These are phyloP conservation scores for Rosa chinensis DNA, from an alignment of 306 rosid genomes.

Conservation along the genomic window DNA sequence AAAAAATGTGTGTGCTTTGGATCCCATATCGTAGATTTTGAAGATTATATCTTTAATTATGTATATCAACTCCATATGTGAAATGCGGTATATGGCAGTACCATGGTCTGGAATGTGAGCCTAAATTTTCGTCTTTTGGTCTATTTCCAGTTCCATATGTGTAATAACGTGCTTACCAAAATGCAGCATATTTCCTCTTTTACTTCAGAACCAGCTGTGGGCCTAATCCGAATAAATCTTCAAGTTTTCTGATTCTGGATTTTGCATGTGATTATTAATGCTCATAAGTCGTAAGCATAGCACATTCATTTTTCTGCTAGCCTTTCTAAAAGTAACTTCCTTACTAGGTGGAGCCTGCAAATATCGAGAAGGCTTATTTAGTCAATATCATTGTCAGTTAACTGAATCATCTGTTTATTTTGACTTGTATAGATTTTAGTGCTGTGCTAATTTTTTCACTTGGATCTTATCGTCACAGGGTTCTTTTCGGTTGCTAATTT, in stretches of 20 bases:
- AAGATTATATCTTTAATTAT: background rate
- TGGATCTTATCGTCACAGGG: slow-evolving; percentile 33
- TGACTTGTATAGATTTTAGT: background rate
- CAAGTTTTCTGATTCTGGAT: background rate
- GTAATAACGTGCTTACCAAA: background rate
- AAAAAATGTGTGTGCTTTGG: background rate
- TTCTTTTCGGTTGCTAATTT: slow-evolving; percentile 54
- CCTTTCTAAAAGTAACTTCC: background rate
- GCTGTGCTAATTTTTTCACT: background rate
- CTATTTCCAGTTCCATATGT: background rate
- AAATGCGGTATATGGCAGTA: background rate
- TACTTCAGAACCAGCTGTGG: background rate
- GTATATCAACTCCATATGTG: background rate
- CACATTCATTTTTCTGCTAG: background rate
- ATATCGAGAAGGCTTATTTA: background rate
- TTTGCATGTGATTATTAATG: background rate
- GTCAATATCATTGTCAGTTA: background rate
- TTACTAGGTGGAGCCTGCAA: background rate
- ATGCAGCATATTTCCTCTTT: background rate
- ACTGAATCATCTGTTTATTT: background rate
- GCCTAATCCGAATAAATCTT: too few species aligned
- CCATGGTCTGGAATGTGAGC: too few species aligned
- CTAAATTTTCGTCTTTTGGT: background rate
- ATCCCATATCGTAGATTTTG: background rate
- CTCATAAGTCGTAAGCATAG: too few species aligned